Evolutionary conservation across 148 eudicot genomes (phyloP), one percentile per base, ranked within the genome.

Genomic region (Camellia japonica): DNA sequence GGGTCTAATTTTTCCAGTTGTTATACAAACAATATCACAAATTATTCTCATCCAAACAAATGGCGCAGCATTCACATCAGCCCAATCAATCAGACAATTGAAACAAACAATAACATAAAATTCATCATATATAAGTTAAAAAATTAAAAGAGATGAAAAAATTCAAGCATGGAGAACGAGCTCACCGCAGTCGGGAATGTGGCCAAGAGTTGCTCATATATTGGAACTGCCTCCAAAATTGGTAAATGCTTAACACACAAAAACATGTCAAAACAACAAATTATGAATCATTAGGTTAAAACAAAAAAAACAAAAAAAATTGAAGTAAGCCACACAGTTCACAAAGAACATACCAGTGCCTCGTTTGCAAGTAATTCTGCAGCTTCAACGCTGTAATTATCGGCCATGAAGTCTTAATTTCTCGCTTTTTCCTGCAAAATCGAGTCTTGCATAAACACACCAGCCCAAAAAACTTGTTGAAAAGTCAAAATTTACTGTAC

Each of bases 121-220:
- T 61, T 20, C 5, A 7, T 49, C 5, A 49, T 49, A 49, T 47
- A 4, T 47, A 12, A 30, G 38, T 0, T 30, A 30, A 30, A 0
- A 30, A 30, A 30, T 30, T 30, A 30, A 30, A 30, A 30, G 38
- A 30, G 38, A 30, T 30, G 38, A 30, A 30, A 30, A 30, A 30
- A 47, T 47, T 47, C 14, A 11, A 46, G 23, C 51, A 60, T 14
- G 63, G 56, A 3, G 14, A 73, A 77, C 69, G 46, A 69, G 78
- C 93, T 92, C 80, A 96, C 99, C 84, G 99, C 92, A 42, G 99
- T 96, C 23, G 99, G 99, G 79, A 90, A 96, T 12, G 90, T 87
- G 76, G 91, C 79, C 73, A 96, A 77, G 79, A 96, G 99, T 78
- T 92, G 93, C 87, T 96, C 99, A 68, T 91, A 96, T 70, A 92